Base-by-base conservation (phyloP, 768 basidiomycete species). In the Symmetrospora coprosmae region DNA sequence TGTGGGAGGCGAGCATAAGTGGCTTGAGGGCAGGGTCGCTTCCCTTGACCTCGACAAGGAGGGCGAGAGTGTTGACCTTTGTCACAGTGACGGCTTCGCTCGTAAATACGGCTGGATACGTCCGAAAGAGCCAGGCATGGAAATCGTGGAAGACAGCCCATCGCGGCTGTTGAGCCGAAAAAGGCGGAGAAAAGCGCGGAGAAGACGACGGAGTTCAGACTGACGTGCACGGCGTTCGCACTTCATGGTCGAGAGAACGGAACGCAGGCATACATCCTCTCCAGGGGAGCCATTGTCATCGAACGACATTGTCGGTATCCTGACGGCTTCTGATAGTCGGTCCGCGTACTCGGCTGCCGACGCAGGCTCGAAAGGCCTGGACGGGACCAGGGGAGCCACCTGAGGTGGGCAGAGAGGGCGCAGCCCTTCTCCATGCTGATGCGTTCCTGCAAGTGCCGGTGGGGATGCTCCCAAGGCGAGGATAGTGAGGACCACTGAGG, bases 241-340 rank as follows among this genome's bases (percentile, higher is more conserved):
- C 9, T 13, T 23, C 11, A 46, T 25, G 13, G 9, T 9, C 45
- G 9, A 11, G 35, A 25, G 17, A 53, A 17, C 30, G 14, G n/a
- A n/a, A 19, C 13, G 50, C 6, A 7, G 5, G 31, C 53, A 27
- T 28, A 30, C 50, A 30, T 60, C 58, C 27, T 59, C 58, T 17
- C 16, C 35, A 16, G 46, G 50, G 21, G 27, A 3, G 53, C 58
- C 58, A 59, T 59, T 60, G 33, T 60, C 58, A 39, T 60, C 58
- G 28, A 56, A 60, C 9, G 58, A 60, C 3, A 60, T 35, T 13
- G 50, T 31, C 13, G 53, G 58, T 16, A 60, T 60, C 3, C 39
- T 19, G 9, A 56, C 53, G 21, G 38, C 53, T 27, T 56, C 6
- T 5, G 53, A 37, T 11, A 56, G 30, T n/a, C 53, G 37, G n/a